phyloP scores from a whole-genome alignment of 2,329 filamentous ascomycete genomes.

The Hymenoscyphus repandus region DNA sequence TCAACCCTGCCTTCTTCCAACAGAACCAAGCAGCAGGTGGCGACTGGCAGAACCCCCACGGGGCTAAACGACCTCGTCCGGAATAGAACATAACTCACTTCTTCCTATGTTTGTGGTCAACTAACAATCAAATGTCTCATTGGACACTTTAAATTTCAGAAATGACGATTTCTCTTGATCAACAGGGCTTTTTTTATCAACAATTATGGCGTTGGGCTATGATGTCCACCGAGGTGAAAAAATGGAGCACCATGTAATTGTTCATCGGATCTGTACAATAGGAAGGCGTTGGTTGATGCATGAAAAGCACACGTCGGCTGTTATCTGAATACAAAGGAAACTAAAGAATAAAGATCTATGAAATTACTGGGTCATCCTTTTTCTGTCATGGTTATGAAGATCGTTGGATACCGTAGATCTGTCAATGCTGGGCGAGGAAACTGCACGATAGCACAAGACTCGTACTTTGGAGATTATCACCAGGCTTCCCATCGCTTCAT shows the following conservation, averaged over 20 bases:
- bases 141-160: neutral
- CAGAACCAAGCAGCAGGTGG: conserved; percentile 41
- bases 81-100: conserved; percentile 38
- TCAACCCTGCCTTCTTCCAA: conserved; percentile 69
- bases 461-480: too few relatives aligned
- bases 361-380: too few relatives aligned
- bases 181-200: neutral
- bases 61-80: conserved; percentile 71
- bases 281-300: neutral
- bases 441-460: too few relatives aligned
- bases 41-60: conserved; percentile 75
- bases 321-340: neutral
- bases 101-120: neutral
- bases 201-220: neutral
- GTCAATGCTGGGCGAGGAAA: too few relatives aligned
- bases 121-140: neutral
- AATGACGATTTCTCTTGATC: neutral
- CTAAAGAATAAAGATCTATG: too few relatives aligned
- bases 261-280: neutral
- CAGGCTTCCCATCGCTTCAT: too few relatives aligned
- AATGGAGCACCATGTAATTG: neutral
- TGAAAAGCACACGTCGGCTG: neutral
- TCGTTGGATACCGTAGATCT: too few relatives aligned
- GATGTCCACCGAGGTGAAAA: neutral
- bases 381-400: too few relatives aligned